These are phyloP conservation scores for Acanthamoeba divionensis DNA, from an alignment of 208 protist genomes.

Conservation along the genomic window DNA sequence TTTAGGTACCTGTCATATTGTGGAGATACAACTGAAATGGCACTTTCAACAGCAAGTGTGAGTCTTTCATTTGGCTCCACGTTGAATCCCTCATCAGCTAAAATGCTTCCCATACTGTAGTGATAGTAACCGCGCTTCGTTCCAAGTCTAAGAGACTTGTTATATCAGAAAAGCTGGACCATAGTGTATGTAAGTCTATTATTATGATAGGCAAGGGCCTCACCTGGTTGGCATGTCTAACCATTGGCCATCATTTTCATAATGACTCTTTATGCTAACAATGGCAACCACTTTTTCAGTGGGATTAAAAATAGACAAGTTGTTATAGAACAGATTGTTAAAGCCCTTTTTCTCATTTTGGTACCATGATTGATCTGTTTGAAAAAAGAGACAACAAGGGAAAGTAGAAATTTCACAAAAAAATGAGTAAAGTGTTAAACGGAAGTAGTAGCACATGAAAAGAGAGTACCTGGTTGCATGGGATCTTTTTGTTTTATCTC, in stretches of 20 bases:
- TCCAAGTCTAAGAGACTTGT: background rate
- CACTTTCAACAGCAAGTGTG: background rate
- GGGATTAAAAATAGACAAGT: background rate
- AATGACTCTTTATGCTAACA: background rate
- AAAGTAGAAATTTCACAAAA: too few species aligned
- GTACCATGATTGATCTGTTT: too few species aligned
- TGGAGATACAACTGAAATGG: background rate
- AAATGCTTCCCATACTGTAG: background rate
- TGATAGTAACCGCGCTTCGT: background rate
- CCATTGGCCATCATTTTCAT: background rate
- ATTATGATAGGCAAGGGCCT: background rate
- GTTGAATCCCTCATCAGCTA: background rate
- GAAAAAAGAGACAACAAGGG: too few species aligned
- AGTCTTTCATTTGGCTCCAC: background rate
- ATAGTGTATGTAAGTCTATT: background rate
- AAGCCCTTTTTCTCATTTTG: background rate
- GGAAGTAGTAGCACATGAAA: too few species aligned
- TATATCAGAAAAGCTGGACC: background rate
- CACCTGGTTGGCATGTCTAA: background rate
- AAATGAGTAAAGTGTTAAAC: too few species aligned
- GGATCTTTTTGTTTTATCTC: constrained; percentile 11
- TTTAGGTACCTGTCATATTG: background rate
- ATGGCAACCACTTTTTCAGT: background rate
- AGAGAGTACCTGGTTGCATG: background rate
- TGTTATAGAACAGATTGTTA: constrained; percentile 6